Evolutionary conservation across 2,329 filamentous ascomycete species (phyloP).

Genomic region (Pseudopyricularia javanii): DNA sequence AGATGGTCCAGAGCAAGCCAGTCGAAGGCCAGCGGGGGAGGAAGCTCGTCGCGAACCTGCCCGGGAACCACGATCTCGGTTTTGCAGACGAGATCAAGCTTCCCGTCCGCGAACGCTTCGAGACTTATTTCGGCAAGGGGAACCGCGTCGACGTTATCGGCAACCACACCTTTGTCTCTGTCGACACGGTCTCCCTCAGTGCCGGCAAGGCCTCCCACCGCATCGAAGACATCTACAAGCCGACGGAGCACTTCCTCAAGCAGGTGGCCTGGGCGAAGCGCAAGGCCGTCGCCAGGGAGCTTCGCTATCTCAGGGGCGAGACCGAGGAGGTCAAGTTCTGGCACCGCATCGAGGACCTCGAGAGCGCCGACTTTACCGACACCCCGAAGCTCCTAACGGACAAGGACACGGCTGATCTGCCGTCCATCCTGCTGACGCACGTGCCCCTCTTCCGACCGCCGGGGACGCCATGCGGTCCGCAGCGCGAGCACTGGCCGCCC

Average conservation of each 20-base stretch:
- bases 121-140: slow-evolving; percentile 79
- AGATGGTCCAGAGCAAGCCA: slow-evolving; percentile 32
- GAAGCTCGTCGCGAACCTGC: slow-evolving; percentile 73
- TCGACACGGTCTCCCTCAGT: slow-evolving; percentile 81
- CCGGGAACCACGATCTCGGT: slow-evolving; percentile 90
- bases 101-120: slow-evolving; percentile 70
- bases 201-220: slow-evolving; percentile 46
- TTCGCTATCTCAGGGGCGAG: slow-evolving; percentile 53
- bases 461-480: slow-evolving; percentile 77
- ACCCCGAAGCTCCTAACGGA: slow-evolving; percentile 26
- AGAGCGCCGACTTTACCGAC: slow-evolving; percentile 26
- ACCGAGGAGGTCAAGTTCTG: slow-evolving; percentile 39
- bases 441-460: slow-evolving; percentile 76
- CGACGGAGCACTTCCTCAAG: slow-evolving; percentile 65
- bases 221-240: slow-evolving; percentile 56
- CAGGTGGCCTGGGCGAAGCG: slow-evolving; percentile 51
- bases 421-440: slow-evolving; percentile 81
- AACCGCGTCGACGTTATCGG: slow-evolving; percentile 85
- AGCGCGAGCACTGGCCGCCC: slow-evolving; percentile 74
- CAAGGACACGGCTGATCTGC: slow-evolving; percentile 47
- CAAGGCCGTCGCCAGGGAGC: slow-evolving; percentile 55
- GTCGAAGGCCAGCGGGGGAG: slow-evolving; percentile 49
- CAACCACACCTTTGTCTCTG: slow-evolving; percentile 89
- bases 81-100: slow-evolving; percentile 78
- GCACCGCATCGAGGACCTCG: slow-evolving; percentile 47